Conservation (phyloP, 2,329 filamentous ascomycete genomes). For the Cladosporium colombiae region DNA sequence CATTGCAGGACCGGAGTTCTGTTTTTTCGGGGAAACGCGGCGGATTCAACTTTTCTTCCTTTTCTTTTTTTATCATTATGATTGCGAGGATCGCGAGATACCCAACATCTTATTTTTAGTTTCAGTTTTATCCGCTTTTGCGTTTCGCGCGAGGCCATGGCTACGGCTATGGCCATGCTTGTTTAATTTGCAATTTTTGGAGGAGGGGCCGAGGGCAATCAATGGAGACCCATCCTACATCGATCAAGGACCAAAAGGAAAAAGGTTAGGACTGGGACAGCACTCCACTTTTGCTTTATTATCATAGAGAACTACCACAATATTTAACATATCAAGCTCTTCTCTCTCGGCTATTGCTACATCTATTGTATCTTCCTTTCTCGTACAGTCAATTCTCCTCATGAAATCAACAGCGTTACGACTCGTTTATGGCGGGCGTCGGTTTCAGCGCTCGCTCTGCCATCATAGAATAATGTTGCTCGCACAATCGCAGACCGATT, state of each 20-base stretch:
- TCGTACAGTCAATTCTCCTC: not conserved
- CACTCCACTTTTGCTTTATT: slow-evolving; percentile 9
- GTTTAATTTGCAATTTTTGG: not conserved
- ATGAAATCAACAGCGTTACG: not conserved
- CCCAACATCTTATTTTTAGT: slow-evolving; percentile 8
- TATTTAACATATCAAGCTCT: slow-evolving; percentile 7
- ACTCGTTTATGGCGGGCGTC: not conserved
- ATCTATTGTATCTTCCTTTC: not conserved
- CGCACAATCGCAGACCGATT: not conserved
- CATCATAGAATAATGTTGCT: not conserved
- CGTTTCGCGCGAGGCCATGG: not conserved
- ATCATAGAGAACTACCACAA: not conserved
- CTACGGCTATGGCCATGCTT: not conserved
- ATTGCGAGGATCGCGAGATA: slow-evolving; percentile 19
- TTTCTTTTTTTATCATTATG: not conserved
- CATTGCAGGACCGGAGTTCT: not conserved
- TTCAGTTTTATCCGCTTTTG: not conserved
- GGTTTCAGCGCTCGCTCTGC: not conserved
- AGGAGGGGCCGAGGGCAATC: not conserved
- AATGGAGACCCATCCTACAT: not conserved
- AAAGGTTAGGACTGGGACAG: slow-evolving; percentile 18
- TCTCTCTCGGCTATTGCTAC: not conserved
- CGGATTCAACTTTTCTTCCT: not conserved
- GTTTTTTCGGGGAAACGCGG: not conserved
- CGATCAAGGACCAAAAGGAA: not conserved